Conservation (phyloP, 805 yeast species). For the Ogataea methanolica region DNA sequence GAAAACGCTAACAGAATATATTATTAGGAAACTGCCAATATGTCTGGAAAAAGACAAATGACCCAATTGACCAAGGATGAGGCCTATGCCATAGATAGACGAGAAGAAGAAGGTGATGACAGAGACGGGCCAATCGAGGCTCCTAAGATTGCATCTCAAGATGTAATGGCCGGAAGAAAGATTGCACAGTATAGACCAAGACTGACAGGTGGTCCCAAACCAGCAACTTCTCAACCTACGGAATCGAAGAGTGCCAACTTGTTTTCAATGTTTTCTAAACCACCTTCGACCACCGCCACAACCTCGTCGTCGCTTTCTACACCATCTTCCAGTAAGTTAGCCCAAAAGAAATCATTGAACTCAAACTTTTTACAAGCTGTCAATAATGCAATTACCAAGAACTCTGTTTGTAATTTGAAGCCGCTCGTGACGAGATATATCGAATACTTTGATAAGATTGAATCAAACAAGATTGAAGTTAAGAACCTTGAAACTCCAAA, state of each 20-base stretch:
- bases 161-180: constrained; percentile 62
- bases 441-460: constrained; percentile 42
- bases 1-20: background rate
- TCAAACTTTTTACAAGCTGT: constrained; percentile 51
- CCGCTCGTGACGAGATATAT: constrained; percentile 55
- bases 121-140: constrained; percentile 32
- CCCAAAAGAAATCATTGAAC: constrained; percentile 62
- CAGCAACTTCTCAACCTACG: background rate
- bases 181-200: constrained; percentile 56
- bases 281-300: background rate
- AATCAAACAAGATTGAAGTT: constrained; percentile 22
- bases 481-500: constrained; percentile 20
- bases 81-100: constrained; percentile 9
- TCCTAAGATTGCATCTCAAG: constrained; percentile 50
- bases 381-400: constrained; percentile 33
- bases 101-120: constrained; percentile 24
- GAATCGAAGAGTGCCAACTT: too few relatives aligned
- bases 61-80: constrained; percentile 56
- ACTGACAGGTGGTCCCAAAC: constrained; percentile 13
- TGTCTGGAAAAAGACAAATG: constrained; percentile 52
- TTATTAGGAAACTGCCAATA: background rate
- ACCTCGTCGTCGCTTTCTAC: background rate
- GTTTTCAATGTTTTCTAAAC: constrained; percentile 3
- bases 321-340: constrained; percentile 25
- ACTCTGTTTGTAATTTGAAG: constrained; percentile 52